These are phyloP conservation scores for Alternaria sp. DNA, from an alignment of 2,329 filamentous ascomycete genomes.

Conservation along the genomic window DNA sequence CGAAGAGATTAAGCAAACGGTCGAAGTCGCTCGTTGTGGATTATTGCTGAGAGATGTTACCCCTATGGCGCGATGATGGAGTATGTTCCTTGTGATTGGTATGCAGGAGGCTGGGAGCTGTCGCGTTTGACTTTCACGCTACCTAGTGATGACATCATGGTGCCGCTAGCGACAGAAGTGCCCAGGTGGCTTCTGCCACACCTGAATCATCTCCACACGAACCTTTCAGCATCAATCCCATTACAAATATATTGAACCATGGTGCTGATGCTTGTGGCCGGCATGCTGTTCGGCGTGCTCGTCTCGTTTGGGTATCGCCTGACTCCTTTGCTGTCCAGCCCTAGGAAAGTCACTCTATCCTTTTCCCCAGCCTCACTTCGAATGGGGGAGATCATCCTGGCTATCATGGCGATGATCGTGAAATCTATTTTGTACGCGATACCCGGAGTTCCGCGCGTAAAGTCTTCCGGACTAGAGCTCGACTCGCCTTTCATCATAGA, in stretches of 20 bases:
- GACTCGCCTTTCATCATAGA: slow-evolving; percentile 5
- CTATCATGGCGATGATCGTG: slow-evolving; percentile 7
- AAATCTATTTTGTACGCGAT: slow-evolving; percentile 1
- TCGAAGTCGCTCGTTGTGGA: neutral
- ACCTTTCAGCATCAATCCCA: neutral
- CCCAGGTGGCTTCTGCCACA: neutral
- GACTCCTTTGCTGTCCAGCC: slow-evolving; percentile 5
- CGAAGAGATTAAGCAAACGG: neutral
- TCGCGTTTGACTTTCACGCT: neutral
- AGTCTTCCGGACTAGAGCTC: neutral
- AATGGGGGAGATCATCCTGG: slow-evolving; percentile 9
- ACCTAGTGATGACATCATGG: neutral
- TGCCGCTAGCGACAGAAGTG: neutral
- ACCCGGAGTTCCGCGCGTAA: neutral
- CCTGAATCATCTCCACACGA: neutral
- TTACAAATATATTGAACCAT: neutral
- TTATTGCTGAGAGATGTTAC: neutral
- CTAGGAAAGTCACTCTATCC: slow-evolving; percentile 1
- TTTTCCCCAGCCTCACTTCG: slow-evolving; percentile 16
- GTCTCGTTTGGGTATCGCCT: slow-evolving; percentile 12
- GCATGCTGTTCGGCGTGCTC: slow-evolving; percentile 4
- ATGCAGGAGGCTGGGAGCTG: neutral
- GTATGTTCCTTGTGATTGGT: neutral
- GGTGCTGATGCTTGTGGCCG: neutral
- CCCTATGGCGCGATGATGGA: neutral